Percentiles rank a stretch among this genome's conserved stretches.
These are phyloP conservation scores for Jackrogersella multiformis DNA, from an alignment of 495 filamentous ascomycete species.

Conservation along the genomic window DNA sequence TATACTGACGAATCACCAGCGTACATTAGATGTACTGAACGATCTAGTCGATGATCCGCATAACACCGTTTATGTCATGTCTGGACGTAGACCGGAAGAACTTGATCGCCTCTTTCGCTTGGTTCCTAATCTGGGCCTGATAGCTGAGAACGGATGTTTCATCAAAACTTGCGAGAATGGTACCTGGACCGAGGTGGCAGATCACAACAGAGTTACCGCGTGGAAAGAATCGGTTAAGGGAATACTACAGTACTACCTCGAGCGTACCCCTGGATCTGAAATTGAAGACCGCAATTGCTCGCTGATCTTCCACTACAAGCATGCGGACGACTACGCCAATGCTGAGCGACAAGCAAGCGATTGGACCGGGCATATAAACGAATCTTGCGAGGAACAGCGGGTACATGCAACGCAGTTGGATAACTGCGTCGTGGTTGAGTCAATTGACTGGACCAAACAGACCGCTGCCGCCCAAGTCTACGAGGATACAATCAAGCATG, in stretches of 20 bases:
- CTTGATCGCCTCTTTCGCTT: conserved; percentile 84
- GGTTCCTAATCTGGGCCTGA: conserved; percentile 80
- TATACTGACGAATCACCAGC: conserved; percentile 48
- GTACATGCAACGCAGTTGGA: conserved; percentile 86
- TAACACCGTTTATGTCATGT: conserved; percentile 95
- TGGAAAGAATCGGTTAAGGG: conserved; percentile 83
- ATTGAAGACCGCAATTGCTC: conserved; percentile 89
- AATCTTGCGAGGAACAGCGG: conserved; percentile 80
- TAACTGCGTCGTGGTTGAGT: conserved; percentile 80
- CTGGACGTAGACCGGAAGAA: conserved; percentile 82
- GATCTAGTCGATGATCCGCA: conserved; percentile 78
- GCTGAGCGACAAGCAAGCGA: conserved; percentile 83
- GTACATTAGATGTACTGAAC: conserved; percentile 79
- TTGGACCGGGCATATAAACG: conserved; percentile 91
- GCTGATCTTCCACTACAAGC: conserved; percentile 85
- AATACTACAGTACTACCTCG: conserved; percentile 86
- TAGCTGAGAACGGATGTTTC: conserved; percentile 94
- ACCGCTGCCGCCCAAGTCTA: conserved; percentile 79
- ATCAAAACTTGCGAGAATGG: conserved; percentile 72
- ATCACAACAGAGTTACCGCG: conserved; percentile 67
- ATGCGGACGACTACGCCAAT: conserved; percentile 75
- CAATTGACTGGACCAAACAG: conserved; percentile 80
- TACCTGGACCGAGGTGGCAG: conserved; percentile 77
- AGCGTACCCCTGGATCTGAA: conserved; percentile 85
- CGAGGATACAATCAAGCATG: conserved; percentile 60